Evolutionary conservation across 73 alveolate species (phyloP).

Genomic region (Tetrahymena malaccensis): DNA sequence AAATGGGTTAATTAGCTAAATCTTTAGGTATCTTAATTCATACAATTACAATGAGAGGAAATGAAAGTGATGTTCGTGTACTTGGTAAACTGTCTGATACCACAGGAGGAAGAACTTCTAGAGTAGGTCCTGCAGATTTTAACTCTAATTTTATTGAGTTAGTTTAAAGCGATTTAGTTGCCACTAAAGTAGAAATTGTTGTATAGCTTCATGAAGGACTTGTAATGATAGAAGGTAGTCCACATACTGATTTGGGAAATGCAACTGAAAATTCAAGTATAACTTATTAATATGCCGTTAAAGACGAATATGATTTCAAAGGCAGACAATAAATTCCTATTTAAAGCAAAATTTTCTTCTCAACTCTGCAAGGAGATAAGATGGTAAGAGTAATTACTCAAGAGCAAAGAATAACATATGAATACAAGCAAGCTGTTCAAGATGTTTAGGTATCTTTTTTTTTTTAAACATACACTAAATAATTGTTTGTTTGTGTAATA

Average conservation of each 20-base stretch:
- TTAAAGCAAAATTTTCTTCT: slow-evolving; percentile 60
- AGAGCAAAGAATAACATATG: slow-evolving; percentile 44
- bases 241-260: slow-evolving; percentile 67
- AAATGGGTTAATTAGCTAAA: slow-evolving; percentile 71
- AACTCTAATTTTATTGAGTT: slow-evolving; percentile 71
- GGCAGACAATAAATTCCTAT: slow-evolving; percentile 63
- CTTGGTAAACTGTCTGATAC: slow-evolving; percentile 66
- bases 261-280: slow-evolving; percentile 68
- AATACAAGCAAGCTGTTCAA: slow-evolving; percentile 63
- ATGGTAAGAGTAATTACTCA: slow-evolving; percentile 73
- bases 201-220: slow-evolving; percentile 76
- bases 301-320: slow-evolving; percentile 43
- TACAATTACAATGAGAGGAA: slow-evolving; percentile 79
- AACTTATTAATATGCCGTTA: slow-evolving; percentile 77
- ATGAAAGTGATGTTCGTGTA: slow-evolving; percentile 72
- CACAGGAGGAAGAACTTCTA: slow-evolving; percentile 81
- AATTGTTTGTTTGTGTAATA: background rate
- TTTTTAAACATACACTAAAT: background rate
- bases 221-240: slow-evolving; percentile 74
- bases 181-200: slow-evolving; percentile 66
- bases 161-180: slow-evolving; percentile 67
- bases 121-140: slow-evolving; percentile 79
- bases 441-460: slow-evolving; percentile 34
- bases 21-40: slow-evolving; percentile 66
- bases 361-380: slow-evolving; percentile 64